These are phyloP conservation scores for Dendryphion nanum DNA, from an alignment of 2,329 filamentous ascomycete species.

Conservation along the genomic window DNA sequence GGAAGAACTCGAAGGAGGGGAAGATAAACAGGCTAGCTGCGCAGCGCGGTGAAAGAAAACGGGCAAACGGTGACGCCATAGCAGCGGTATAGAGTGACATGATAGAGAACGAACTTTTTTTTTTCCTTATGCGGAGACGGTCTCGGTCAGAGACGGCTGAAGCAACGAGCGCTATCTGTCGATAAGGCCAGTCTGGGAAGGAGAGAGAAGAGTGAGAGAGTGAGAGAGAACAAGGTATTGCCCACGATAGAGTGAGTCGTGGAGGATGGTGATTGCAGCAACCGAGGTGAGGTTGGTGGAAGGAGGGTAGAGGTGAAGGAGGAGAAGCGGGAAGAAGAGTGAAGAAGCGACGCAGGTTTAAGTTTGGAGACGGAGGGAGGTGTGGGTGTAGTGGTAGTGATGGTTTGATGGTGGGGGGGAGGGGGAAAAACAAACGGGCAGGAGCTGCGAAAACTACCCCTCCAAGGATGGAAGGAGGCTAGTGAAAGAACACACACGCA, in stretches of 20 bases:
- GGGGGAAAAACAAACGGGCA: too few relatives aligned
- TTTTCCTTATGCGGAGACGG: neutral
- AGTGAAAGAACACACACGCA: too few relatives aligned
- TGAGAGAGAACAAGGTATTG: neutral
- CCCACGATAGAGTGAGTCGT: too few relatives aligned
- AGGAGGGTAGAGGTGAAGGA: neutral
- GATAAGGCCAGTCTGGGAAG: too few relatives aligned
- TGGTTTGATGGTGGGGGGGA: too few relatives aligned
- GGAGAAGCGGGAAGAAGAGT: neutral
- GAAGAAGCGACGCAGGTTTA: neutral
- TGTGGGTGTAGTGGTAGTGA: neutral
- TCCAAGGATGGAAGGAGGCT: too few relatives aligned
- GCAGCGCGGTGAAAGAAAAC: constrained; percentile 14
- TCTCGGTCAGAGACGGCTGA: neutral
- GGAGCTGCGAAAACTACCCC: too few relatives aligned
- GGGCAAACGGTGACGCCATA: neutral
- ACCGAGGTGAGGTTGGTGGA: neutral
- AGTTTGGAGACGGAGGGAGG: neutral
- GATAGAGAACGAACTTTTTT: neutral
- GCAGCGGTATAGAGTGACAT: neutral
- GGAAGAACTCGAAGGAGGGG: neutral
- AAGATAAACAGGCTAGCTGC: constrained; percentile 8
- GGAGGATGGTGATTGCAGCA: too few relatives aligned
- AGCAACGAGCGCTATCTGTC: neutral
- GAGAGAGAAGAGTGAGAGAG: neutral